Evolutionary conservation across 2,329 filamentous ascomycete species (phyloP).

Genomic region (Orbilia blumenaviensis): DNA sequence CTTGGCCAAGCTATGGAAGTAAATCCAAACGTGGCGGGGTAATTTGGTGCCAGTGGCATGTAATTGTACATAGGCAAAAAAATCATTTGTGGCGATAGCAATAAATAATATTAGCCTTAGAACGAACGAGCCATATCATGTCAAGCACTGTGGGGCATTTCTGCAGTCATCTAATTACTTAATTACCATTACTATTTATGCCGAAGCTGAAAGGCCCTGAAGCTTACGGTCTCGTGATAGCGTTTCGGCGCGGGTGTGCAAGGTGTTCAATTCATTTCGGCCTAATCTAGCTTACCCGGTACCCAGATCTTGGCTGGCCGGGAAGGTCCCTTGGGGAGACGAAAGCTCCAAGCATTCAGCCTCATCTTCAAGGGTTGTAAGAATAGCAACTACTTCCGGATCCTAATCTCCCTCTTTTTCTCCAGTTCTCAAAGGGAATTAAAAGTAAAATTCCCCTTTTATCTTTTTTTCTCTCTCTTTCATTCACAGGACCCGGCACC

Average conservation of each 20-base stretch:
- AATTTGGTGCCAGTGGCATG: constrained; percentile 28
- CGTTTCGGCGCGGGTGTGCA: constrained; percentile 15
- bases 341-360: constrained; percentile 46
- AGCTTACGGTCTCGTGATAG: constrained; percentile 12
- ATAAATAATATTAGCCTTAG: constrained; percentile 14
- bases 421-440: constrained; percentile 25
- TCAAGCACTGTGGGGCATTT: not conserved
- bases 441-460: constrained; percentile 19
- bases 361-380: constrained; percentile 37
- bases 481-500: not conserved
- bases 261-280: constrained; percentile 53
- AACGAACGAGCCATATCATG: not conserved
- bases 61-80: constrained; percentile 50
- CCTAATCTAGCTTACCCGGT: constrained; percentile 36
- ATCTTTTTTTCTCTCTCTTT: not conserved
- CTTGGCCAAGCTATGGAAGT: constrained; percentile 87
- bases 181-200: not conserved
- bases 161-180: not conserved
- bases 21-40: constrained; percentile 55
- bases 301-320: constrained; percentile 45
- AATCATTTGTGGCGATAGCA: constrained; percentile 25
- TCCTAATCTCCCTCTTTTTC: too few species aligned
- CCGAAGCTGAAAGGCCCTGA: constrained; percentile 3
- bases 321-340: constrained; percentile 25
- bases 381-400: constrained; percentile 12